Evolutionary conservation across 257 asterid genomes (phyloP).

Genomic region (Fraxinus cuspidata): DNA sequence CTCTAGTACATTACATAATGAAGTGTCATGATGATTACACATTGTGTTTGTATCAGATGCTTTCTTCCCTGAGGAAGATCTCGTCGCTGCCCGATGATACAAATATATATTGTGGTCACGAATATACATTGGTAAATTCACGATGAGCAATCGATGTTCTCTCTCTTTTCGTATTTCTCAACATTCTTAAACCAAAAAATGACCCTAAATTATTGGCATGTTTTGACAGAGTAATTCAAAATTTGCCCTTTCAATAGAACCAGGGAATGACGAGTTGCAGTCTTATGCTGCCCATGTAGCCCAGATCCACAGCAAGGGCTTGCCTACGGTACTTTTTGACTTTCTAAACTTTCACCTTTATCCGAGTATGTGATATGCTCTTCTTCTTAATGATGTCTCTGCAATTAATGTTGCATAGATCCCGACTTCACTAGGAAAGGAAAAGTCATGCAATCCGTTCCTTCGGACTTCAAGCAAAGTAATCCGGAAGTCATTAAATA

Average conservation of each 20-base stretch:
- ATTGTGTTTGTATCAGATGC: constrained; percentile 59
- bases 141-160: not conserved
- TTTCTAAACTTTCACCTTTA: not conserved
- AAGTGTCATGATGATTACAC: constrained; percentile 13
- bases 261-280: constrained; percentile 70
- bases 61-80: constrained; percentile 73
- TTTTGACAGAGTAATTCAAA: constrained; percentile 81
- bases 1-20: not conserved
- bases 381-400: constrained; percentile 10
- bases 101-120: constrained; percentile 85
- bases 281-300: constrained; percentile 70
- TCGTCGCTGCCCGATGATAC: constrained; percentile 80
- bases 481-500: constrained; percentile 66
- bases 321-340: constrained; percentile 70
- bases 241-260: constrained; percentile 89
- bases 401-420: constrained; percentile 45
- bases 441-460: constrained; percentile 89
- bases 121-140: constrained; percentile 74
- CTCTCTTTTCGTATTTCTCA: not conserved
- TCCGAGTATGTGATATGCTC: not conserved
- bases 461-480: constrained; percentile 85
- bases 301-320: constrained; percentile 70
- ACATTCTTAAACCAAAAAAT: constrained; percentile 22
- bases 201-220: constrained; percentile 24
- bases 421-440: constrained; percentile 70